Conservation (phyloP, 1,284 basidiomycete species). For the Cronartium quercuum region DNA sequence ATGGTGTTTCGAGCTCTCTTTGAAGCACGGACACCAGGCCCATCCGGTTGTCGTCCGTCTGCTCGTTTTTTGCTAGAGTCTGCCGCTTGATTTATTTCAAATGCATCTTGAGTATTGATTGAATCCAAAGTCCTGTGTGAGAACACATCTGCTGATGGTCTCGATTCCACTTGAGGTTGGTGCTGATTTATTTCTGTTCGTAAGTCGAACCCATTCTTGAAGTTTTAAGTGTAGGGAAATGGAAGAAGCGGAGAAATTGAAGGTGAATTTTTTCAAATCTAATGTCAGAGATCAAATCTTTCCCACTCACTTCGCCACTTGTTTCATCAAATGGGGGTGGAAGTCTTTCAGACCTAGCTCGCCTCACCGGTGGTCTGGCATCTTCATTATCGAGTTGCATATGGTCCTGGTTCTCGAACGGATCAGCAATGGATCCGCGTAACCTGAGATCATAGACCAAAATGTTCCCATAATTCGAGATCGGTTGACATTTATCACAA, state of each 20-base stretch:
- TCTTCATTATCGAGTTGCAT: neutral
- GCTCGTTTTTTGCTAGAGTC: neutral
- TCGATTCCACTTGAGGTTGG: no score
- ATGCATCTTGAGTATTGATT: no score
- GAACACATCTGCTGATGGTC: no score
- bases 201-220: neutral
- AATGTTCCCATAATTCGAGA: no score
- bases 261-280: neutral
- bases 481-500: no score
- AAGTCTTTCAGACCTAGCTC: neutral
- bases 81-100: neutral
- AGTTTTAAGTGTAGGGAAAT: no score
- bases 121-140: no score
- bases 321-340: neutral
- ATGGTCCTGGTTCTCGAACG: neutral
- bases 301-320: neutral
- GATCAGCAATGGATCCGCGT: neutral
- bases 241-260: neutral
- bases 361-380: neutral
- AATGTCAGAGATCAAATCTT: neutral
- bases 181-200: neutral
- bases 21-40: neutral
- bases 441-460: no score
- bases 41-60: no score
- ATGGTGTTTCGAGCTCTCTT: neutral